These are phyloP conservation scores for Amanita rubescens DNA, from an alignment of 768 basidiomycete species.

Conservation along the genomic window DNA sequence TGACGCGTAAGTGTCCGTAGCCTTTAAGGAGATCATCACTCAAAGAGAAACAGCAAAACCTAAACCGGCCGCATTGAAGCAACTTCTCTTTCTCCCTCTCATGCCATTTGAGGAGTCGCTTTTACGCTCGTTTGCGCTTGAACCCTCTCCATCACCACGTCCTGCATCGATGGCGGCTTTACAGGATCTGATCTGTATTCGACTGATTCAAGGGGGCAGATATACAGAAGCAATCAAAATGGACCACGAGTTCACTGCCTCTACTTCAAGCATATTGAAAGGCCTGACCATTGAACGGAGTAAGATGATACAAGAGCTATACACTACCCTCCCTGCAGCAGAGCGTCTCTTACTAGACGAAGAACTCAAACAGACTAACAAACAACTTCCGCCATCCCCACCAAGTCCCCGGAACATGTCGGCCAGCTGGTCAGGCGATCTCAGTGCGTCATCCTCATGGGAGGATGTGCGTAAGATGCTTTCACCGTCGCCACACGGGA, in stretches of 20 bases:
- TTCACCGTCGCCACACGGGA: constrained; percentile 10
- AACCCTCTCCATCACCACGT: constrained; percentile 43
- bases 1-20: constrained; percentile 48
- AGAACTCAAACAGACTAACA: constrained; percentile 36
- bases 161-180: constrained; percentile 46
- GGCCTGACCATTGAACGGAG: constrained; percentile 47
- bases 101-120: constrained; percentile 55
- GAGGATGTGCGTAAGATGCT: constrained; percentile 41
- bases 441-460: constrained; percentile 52
- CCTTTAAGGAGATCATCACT: not conserved
- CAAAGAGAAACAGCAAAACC: constrained; percentile 41
- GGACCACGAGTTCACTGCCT: constrained; percentile 52
- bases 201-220: constrained; percentile 66
- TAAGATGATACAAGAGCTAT: constrained; percentile 64
- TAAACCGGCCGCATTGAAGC: constrained; percentile 46
- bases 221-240: constrained; percentile 70
- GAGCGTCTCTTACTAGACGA: constrained; percentile 59
- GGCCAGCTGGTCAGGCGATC: constrained; percentile 17
- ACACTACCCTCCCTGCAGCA: constrained; percentile 50
- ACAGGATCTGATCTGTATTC: constrained; percentile 74
- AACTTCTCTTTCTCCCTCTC: constrained; percentile 60
- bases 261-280: constrained; percentile 31
- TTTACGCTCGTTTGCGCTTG: constrained; percentile 50
- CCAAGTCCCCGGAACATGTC: not conserved
- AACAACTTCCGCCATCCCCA: constrained; percentile 7